Evolutionary conservation across 2,329 filamentous ascomycete genomes (phyloP).

Genomic region (Trichoderma simmonsii): DNA sequence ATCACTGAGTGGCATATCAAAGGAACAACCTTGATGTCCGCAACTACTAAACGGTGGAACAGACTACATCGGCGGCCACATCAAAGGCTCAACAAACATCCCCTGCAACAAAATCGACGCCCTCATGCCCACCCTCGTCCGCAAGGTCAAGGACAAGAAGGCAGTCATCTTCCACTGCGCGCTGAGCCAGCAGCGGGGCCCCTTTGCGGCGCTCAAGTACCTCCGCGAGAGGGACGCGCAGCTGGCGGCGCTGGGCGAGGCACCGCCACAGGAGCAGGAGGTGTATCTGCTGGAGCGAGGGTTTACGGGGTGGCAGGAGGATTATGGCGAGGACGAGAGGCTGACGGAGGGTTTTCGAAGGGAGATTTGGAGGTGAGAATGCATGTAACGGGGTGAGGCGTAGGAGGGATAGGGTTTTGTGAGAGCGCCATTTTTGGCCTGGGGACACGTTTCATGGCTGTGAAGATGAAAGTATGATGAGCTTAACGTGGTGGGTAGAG

Average conservation of each 20-base stretch:
- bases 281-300: constrained; percentile 80
- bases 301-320: constrained; percentile 86
- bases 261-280: constrained; percentile 52
- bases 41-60: no score
- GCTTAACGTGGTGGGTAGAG: background rate
- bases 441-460: background rate
- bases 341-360: constrained; percentile 82
- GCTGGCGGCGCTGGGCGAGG: constrained; percentile 32
- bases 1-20: no score
- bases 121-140: constrained; percentile 77
- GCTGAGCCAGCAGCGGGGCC: constrained; percentile 85
- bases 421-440: background rate
- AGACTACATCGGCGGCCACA: constrained; percentile 93
- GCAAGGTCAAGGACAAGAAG: constrained; percentile 71
- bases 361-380: constrained; percentile 57
- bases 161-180: constrained; percentile 93
- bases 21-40: no score
- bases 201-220: constrained; percentile 78
- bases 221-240: constrained; percentile 63
- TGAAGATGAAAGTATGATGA: background rate
- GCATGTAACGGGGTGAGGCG: background rate
- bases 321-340: constrained; percentile 70
- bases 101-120: constrained; percentile 71
- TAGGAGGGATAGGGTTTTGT: background rate
- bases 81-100: constrained; percentile 71